These are phyloP conservation scores for Coemansia sp. DNA, from an alignment of 192 early-diverging fungal genomes.

Conservation along the genomic window DNA sequence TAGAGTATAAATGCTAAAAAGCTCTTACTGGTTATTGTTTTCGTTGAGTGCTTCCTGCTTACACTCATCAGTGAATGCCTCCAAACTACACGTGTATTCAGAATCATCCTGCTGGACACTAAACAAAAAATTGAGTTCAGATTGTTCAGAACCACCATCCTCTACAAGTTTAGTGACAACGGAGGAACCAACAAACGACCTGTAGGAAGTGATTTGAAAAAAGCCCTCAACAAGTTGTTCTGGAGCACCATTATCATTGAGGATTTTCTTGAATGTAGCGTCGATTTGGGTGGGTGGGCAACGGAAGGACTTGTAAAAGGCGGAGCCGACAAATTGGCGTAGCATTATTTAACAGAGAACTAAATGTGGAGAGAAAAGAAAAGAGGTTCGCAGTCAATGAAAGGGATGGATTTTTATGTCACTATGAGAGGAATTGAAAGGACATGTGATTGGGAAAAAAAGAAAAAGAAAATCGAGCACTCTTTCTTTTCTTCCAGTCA, in stretches of 20 bases:
- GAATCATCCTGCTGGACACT: background rate
- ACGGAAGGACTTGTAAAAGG: background rate
- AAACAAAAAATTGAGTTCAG: background rate
- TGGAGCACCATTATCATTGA: background rate
- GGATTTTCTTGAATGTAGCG: background rate
- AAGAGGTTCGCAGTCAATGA: no score
- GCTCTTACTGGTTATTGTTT: no score
- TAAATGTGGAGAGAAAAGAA: no score
- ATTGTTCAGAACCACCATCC: no score
- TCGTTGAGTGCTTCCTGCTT: no score
- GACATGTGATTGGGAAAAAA: background rate
- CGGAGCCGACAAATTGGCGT: background rate
- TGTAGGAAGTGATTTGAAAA: background rate
- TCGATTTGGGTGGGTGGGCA: background rate
- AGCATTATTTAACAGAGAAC: no score
- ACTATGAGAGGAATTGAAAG: no score
- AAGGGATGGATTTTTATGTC: no score
- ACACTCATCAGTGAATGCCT: background rate
- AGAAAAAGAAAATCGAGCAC: background rate
- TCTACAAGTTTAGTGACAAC: background rate
- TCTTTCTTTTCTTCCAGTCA: no score
- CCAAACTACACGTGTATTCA: background rate
- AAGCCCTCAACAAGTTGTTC: background rate
- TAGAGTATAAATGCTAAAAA: no score
- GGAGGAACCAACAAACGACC: background rate